A percentile compares a stretch with the other conserved stretches of the same genome.
Conservation (phyloP, 495 filamentous ascomycete genomes). For the Aspergillus cavernicola region DNA sequence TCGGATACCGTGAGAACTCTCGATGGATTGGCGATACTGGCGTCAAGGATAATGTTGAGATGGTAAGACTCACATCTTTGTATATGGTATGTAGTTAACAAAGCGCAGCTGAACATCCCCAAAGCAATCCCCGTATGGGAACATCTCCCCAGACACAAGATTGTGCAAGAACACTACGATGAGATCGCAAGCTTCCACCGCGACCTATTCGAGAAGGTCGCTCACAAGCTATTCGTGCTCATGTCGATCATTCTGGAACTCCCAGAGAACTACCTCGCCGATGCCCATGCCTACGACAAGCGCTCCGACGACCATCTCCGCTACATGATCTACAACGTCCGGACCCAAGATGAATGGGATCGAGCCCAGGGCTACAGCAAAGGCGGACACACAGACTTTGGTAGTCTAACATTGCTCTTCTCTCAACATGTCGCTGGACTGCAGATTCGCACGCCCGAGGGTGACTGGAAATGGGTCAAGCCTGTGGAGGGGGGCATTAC, state of each 20-base stretch:
- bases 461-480: conserved; percentile 47
- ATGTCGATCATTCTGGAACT: conserved; percentile 52
- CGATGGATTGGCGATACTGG: conserved; percentile 44
- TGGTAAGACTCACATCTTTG: conserved; percentile 24
- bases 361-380: conserved; percentile 37
- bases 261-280: conserved; percentile 48
- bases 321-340: conserved; percentile 54
- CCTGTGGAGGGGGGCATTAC: conserved; percentile 43
- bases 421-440: conserved; percentile 51
- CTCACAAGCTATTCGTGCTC: conserved; percentile 24
- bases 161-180: conserved; percentile 15
- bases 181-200: conserved; percentile 25
- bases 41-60: conserved; percentile 43
- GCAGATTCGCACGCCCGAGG: conserved; percentile 44
- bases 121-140: conserved; percentile 43
- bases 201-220: conserved; percentile 20
- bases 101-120: conserved; percentile 41
- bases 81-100: not conserved
- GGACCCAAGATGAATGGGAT: conserved; percentile 43
- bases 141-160: conserved; percentile 26
- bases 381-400: conserved; percentile 55
- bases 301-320: conserved; percentile 47
- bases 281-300: conserved; percentile 46
- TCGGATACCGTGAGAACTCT: conserved; percentile 42
- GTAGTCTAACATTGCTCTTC: conserved; percentile 51